Base-by-base conservation (phyloP, 805 yeast species). In the Maudiozyma pseudohumilis region DNA sequence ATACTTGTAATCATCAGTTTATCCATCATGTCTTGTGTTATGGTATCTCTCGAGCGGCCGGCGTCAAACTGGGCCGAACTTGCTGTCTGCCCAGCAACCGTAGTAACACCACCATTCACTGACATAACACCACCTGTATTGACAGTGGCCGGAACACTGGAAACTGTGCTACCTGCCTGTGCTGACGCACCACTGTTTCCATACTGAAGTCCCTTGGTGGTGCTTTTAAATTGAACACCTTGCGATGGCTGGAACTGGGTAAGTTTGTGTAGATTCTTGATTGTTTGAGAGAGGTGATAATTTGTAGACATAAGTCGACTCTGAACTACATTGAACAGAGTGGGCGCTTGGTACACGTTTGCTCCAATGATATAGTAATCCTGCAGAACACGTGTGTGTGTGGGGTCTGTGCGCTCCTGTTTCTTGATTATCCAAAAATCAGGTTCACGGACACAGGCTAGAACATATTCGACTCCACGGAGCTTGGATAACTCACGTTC, bases 351-450 rank as follows among this genome's bases (percentile, higher is more conserved):
- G 60, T 87, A 92, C 2, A 92, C 80, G 52, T 85, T 87, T 15
- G 95, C 94, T 4, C 96, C 95, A 29, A 87, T 76, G 33, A 89
- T 80, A 57, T 84, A 89, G 60, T 83, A 89, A 46, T 86, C 94
- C 21, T 84, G 76, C 9, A 84, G 50, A 0, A 79, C 67, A 18
- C 66, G 60, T 4, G 40, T 36, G 9, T 39, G 21, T 17, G 41
- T 34, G 6, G 77, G 74, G 25, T 70, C 62, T 4, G 68, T 44
- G 22, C 97, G 64, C 32, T 74, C 63, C 55, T 89, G 96, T 53
- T 88, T 87, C 40, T 94, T 69, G 8, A 89, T 74, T 20, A 89
- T 70, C 96, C 97, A 92, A 47, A 86, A 75, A 50, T 86, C 95
- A 0, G 96, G 97, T 48, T 88, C 97, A 29, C 86, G 65, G 2